Conservation (phyloP, 2,329 filamentous ascomycete genomes). For the Cercospora zeae-maydis region DNA sequence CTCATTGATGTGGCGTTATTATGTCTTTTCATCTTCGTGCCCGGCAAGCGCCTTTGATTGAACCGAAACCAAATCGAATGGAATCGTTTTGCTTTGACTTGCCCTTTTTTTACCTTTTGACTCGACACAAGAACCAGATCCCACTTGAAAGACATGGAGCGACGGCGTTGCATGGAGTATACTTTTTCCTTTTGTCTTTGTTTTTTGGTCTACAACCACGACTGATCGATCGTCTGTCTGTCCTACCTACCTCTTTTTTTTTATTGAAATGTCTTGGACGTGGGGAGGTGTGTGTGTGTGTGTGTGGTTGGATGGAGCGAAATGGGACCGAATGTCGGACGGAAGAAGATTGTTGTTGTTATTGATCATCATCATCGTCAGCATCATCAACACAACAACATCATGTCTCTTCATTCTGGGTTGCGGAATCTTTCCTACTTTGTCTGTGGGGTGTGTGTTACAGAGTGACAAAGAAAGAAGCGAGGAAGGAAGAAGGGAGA, state of each 20-base stretch:
- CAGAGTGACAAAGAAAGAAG: background rate
- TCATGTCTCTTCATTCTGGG: background rate
- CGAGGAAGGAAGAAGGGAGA: background rate
- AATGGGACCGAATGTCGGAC: background rate
- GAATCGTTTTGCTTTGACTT: background rate
- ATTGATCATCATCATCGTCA: background rate
- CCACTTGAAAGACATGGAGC: background rate
- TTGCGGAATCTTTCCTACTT: background rate
- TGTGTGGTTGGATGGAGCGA: background rate
- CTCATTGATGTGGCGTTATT: constrained; percentile 78
- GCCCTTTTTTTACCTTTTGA: background rate
- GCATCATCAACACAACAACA: background rate
- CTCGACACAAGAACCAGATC: background rate
- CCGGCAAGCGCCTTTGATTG: constrained; percentile 70
- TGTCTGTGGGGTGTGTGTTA: too few species aligned
- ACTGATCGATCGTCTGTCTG: too few species aligned
- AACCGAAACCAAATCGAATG: background rate
- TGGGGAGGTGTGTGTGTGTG: background rate
- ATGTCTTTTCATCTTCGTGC: constrained; percentile 90
- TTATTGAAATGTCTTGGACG: background rate
- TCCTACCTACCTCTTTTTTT: background rate
- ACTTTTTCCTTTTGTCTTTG: background rate
- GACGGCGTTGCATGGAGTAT: background rate
- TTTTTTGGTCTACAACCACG: background rate
- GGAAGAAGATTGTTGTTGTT: background rate